Evolutionary conservation across 1,284 basidiomycete species (phyloP).

Genomic region (Tremellales sp.): DNA sequence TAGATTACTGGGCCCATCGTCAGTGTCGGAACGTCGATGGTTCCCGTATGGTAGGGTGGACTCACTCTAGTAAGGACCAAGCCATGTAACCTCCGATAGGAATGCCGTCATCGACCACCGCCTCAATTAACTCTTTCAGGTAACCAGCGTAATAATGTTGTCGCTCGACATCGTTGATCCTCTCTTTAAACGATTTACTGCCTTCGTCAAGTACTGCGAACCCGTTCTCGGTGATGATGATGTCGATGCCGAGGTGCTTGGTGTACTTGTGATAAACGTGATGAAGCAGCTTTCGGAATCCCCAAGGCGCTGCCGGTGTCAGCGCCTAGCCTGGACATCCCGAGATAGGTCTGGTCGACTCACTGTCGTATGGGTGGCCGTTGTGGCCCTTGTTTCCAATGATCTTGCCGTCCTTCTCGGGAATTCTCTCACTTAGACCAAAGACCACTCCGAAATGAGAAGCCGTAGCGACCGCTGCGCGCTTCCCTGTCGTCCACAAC

Average conservation of each 20-base stretch:
- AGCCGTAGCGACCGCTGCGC: background rate
- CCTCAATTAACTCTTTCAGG: conserved; percentile 21
- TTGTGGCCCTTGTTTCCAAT: conserved; percentile 24
- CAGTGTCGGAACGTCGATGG: too few species aligned
- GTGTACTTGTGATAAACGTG: conserved; percentile 64
- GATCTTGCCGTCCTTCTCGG: conserved; percentile 19
- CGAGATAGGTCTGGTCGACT: too few species aligned
- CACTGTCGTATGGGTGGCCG: conserved; percentile 29
- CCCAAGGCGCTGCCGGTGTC: conserved; percentile 28
- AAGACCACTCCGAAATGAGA: conserved; percentile 4
- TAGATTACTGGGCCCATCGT: conserved; percentile 56
- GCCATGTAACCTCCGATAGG: conserved; percentile 26
- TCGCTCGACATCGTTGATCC: conserved; percentile 18
- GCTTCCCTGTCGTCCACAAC: conserved; percentile 15
- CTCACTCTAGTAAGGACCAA: conserved; percentile 35
- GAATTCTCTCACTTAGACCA: conserved; percentile 12
- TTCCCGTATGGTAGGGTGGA: too few species aligned
- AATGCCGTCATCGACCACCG: conserved; percentile 23
- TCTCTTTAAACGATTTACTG: conserved; percentile 8
- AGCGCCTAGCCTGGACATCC: background rate
- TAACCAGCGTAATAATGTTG: conserved; percentile 28
- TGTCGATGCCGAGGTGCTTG: conserved; percentile 52
- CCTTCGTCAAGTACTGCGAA: conserved; percentile 13
- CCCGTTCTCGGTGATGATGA: conserved; percentile 28
- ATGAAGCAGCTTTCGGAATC: conserved; percentile 56